Evolutionary conservation across 371 early-diverging fungal genomes (phyloP), one percentile per base, ranked within the genome.

Genomic region (Actinomortierella ambigua): DNA sequence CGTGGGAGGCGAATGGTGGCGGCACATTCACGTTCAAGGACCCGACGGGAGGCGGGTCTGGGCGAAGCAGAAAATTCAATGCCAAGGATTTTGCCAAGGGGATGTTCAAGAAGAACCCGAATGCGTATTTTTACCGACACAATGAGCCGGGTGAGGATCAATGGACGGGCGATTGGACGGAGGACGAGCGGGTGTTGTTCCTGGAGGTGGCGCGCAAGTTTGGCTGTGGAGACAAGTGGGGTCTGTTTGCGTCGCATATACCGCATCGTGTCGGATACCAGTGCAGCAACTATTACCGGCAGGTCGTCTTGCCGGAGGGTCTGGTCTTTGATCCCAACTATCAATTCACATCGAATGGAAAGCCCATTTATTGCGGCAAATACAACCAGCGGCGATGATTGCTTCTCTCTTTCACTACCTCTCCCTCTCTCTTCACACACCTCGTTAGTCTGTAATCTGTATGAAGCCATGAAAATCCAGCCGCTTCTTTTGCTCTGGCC

Each of bases 1-100:
- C 88, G 18, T 90, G 91, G 90, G 88, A 90, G 51, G 84, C 85
- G 53, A 85, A 90, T 50, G 91, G 90, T 15, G 91, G 91, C 29
- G 91, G 89, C n/a, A 81, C 78, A 13, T 90, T 87, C 55, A 85
- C 89, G 2, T 89, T 78, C 63, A 79, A 78, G 40, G 87, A 88
- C 59, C 88, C 87, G 1, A 63, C 82, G 50, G 88, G 87, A 6
- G 65, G 17, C 22, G 24, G 42, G 8, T 17, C 55, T 28, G 61
- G 56, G 58, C 29, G 55, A 27, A 58, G 63, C 26, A 73, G 60
- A 29, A 56, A 59, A 13, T 34, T 17, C 17, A 67, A 76, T 14
- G 81, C 82, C 17, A 69, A 62, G 50, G 68, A 66, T 28, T 79
- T 87, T 15, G 82, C 91, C 29, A 83, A 85, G 48, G 79, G 79